These are phyloP conservation scores for Coffea humblotiana DNA, from an alignment of 305 asterid species.

Conservation along the genomic window DNA sequence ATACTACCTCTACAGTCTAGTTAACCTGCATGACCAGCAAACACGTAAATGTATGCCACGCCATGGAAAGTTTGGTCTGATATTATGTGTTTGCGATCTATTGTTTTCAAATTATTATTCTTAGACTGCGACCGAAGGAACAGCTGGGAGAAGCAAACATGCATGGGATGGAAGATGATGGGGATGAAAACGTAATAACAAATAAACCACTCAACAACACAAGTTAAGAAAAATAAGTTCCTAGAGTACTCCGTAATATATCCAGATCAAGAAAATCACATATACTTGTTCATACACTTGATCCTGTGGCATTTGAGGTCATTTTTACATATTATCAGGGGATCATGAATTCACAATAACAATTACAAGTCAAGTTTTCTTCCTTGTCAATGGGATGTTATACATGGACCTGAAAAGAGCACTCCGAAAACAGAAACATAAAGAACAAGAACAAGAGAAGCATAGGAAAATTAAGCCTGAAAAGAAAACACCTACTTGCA, in stretches of 20 bases:
- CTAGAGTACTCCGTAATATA: background rate
- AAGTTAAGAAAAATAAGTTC: background rate
- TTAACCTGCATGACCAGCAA: background rate
- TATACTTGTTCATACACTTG: background rate
- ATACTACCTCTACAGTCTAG: background rate
- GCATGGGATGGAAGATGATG: background rate
- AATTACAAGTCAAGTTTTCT: background rate
- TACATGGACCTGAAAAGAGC: background rate
- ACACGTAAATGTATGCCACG: background rate
- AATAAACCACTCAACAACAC: background rate
- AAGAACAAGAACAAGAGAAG: background rate
- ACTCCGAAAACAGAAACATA: background rate
- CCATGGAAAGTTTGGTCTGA: background rate
- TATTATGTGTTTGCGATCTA: no score
- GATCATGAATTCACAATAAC: background rate
- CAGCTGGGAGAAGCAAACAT: background rate
- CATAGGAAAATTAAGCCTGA: background rate
- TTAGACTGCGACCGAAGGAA: background rate
- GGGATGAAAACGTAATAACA: background rate
- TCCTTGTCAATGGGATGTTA: background rate
- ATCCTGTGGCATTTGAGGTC: background rate
- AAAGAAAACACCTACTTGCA: constrained; percentile 34
- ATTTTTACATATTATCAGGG: background rate
- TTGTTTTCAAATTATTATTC: background rate
- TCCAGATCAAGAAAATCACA: background rate